Conservation (phyloP, 2,329 filamentous ascomycete species). For the Aureobasidium leucospermi region DNA sequence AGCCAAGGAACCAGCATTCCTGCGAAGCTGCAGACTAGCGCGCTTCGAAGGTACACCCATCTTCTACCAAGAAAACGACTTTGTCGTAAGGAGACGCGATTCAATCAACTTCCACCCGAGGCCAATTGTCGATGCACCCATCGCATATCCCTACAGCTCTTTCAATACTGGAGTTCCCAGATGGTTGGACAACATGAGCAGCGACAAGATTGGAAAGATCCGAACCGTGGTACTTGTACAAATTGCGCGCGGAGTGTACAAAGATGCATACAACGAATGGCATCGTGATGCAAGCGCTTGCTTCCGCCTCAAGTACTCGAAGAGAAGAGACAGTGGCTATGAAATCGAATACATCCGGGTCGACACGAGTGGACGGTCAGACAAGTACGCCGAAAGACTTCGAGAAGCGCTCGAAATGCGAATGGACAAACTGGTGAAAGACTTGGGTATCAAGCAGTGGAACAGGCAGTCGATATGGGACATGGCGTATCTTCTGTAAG, state of each 20-base stretch:
- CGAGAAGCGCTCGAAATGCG: conserved; percentile 11
- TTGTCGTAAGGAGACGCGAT: conserved; percentile 7
- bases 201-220: conserved; percentile 6
- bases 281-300: conserved; percentile 9
- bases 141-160: conserved; percentile 1
- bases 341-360: conserved; percentile 8
- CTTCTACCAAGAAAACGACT: conserved; percentile 12
- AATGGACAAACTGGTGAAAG: conserved; percentile 10
- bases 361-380: conserved; percentile 10
- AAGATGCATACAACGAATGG: conserved; percentile 10
- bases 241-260: conserved; percentile 10
- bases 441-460: conserved; percentile 2
- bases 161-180: conserved; percentile 6
- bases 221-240: conserved; percentile 9
- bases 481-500: conserved; percentile 13
- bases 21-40: conserved; percentile 7
- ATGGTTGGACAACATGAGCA: conserved; percentile 12
- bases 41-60: conserved; percentile 1
- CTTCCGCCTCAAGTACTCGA: conserved; percentile 9
- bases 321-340: not conserved
- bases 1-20: conserved; percentile 10
- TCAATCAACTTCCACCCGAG: conserved; percentile 12
- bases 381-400: conserved; percentile 12
- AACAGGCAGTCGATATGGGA: conserved; percentile 13
- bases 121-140: not conserved